A percentile compares a stretch with the other conserved stretches of the same genome.
These are phyloP conservation scores for Komagataella kurtzmanii DNA, from an alignment of 805 yeast genomes.

Conservation along the genomic window DNA sequence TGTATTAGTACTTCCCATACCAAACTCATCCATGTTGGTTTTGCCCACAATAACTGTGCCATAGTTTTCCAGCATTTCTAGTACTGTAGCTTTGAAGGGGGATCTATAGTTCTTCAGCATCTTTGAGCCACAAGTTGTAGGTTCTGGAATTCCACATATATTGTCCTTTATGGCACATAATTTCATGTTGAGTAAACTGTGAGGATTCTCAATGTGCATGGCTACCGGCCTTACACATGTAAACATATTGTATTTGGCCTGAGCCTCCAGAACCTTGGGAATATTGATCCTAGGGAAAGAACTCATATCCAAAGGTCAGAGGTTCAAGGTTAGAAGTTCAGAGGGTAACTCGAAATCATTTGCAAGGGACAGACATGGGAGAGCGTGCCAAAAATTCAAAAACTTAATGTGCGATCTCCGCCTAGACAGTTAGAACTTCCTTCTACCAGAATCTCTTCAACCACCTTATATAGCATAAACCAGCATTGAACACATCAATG, in stretches of 20 bases:
- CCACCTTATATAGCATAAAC: not conserved
- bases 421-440: no score
- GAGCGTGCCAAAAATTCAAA: no score
- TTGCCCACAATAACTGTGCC: conserved; percentile 60
- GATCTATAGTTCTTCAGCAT: conserved; percentile 47
- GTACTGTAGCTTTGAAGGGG: conserved; percentile 77
- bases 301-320: conserved; percentile 1
- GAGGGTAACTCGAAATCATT: not conserved
- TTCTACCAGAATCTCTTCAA: no score
- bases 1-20: conserved; percentile 78
- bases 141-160: conserved; percentile 47
- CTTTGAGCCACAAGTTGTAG: conserved; percentile 72
- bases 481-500: conserved; percentile 3
- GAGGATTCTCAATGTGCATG: not conserved
- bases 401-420: no score
- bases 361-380: no score
- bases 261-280: not conserved
- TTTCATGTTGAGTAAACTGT: not conserved
- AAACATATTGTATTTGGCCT: conserved; percentile 13
- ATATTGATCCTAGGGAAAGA: not conserved
- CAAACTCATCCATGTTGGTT: conserved; percentile 92
- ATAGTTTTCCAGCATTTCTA: conserved; percentile 30
- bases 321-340: not conserved
- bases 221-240: not conserved
- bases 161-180: conserved; percentile 61